Percentiles rank a stretch among this genome's conserved stretches.
Evolutionary conservation across 83 land plant genomes (phyloP).

Genomic region (Isoetes engelmannii): DNA sequence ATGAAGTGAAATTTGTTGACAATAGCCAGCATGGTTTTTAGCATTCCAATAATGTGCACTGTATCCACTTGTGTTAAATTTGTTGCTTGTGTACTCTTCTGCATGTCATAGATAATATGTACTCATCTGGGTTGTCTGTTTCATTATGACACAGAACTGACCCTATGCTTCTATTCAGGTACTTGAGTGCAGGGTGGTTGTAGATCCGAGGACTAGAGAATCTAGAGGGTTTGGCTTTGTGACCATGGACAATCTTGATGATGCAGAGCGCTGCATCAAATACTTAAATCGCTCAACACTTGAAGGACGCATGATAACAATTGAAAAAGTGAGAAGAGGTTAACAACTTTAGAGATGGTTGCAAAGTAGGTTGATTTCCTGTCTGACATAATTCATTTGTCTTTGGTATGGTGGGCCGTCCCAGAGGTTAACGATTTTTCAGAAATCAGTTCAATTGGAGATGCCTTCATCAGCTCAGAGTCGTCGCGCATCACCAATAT

Average conservation of each 20-base stretch:
- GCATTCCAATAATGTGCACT: neutral
- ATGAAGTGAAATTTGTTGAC: no score
- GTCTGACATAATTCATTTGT: no score
- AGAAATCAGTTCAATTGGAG: no score
- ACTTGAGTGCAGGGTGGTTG: conserved; percentile 57
- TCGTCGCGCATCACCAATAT: no score
- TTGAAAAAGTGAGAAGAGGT: conserved; percentile 50
- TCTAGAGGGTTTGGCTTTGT: conserved; percentile 81
- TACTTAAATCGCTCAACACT: conserved; percentile 57
- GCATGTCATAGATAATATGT: no score
- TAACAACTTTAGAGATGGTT: no score
- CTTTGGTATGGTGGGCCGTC: no score
- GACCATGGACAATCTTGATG: conserved; percentile 51
- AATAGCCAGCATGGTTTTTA: neutral
- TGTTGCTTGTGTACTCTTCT: no score
- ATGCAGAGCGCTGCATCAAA: conserved; percentile 63
- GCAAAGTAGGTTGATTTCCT: no score
- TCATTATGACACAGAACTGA: neutral
- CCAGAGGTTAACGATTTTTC: no score
- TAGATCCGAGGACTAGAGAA: conserved; percentile 64
- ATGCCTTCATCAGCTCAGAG: no score
- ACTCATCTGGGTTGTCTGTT: neutral
- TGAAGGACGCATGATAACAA: conserved; percentile 64
- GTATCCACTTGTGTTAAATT: no score
- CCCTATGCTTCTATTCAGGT: conserved; percentile 31